A percentile compares a stretch with the other conserved stretches of the same genome.
phyloP scores from a whole-genome alignment of 495 filamentous ascomycete genomes.

The Xylaria bambusicola region DNA sequence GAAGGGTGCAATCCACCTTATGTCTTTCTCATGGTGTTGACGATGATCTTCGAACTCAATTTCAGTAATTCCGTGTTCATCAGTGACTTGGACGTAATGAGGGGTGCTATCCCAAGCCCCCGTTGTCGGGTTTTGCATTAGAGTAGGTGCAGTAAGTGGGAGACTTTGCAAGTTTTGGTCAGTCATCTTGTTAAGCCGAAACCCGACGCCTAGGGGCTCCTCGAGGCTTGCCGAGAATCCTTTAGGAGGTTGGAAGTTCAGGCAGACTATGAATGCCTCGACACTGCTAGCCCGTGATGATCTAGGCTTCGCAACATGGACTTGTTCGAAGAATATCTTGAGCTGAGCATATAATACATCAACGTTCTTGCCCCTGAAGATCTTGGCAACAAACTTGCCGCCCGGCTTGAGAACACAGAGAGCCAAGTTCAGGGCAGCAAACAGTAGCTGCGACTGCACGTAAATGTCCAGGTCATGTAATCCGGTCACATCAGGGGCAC shows the following conservation, averaged over 20 bases:
- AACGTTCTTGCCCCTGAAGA: slow-evolving; percentile 91
- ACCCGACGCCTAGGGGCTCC: slow-evolving; percentile 63
- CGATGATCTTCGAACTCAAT: slow-evolving; percentile 54
- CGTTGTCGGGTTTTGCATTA: slow-evolving; percentile 42
- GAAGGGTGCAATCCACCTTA: slow-evolving; percentile 88
- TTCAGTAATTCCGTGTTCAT: slow-evolving; percentile 63
- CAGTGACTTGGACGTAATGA: slow-evolving; percentile 20
- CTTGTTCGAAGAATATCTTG: slow-evolving; percentile 82
- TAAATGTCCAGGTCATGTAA: slow-evolving; percentile 98
- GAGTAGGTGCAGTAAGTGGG: slow-evolving; percentile 39
- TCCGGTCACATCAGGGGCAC: slow-evolving; percentile 94
- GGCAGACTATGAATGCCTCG: slow-evolving; percentile 94
- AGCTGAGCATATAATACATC: slow-evolving; percentile 91
- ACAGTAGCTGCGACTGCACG: slow-evolving; percentile 92
- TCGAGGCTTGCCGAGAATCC: slow-evolving; percentile 68
- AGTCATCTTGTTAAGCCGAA: slow-evolving; percentile 49
- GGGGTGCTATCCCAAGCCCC: slow-evolving; percentile 43
- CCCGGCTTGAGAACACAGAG: slow-evolving; percentile 88
- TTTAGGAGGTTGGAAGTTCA: slow-evolving; percentile 70
- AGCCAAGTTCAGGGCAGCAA: slow-evolving; percentile 88
- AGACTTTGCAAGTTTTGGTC: slow-evolving; percentile 34
- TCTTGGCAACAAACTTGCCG: slow-evolving; percentile 96
- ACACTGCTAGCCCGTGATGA: slow-evolving; percentile 92
- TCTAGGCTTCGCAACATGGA: slow-evolving; percentile 88
- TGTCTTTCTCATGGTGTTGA: slow-evolving; percentile 46